Percentiles rank a stretch among this genome's conserved stretches.
These are phyloP conservation scores for Pyrenophora teres DNA, from an alignment of 2,329 filamentous ascomycete species.

Conservation along the genomic window DNA sequence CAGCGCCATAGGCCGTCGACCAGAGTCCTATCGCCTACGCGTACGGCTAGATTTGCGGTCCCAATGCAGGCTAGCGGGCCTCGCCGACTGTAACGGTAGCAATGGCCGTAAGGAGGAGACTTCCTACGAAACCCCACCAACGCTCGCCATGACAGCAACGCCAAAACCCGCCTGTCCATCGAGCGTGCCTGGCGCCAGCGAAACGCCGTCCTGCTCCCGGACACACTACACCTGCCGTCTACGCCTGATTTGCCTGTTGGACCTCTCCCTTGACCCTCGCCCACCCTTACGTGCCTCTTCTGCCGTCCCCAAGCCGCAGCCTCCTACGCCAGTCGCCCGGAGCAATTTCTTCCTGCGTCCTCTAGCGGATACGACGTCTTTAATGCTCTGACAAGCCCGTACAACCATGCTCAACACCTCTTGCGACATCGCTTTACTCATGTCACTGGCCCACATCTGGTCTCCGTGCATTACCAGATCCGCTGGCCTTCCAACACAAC, in stretches of 20 bases:
- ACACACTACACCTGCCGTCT: constrained; percentile 12
- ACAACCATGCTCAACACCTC: constrained; percentile 47
- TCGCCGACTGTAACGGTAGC: constrained; percentile 41
- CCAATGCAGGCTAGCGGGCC: constrained; percentile 26
- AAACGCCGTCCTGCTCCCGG: constrained; percentile 20
- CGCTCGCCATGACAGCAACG: constrained; percentile 31
- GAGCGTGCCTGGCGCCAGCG: constrained; percentile 30
- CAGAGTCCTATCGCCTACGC: constrained; percentile 18
- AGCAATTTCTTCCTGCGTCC: constrained; percentile 38
- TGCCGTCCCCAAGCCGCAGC: constrained; percentile 36
- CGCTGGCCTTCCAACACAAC: constrained; percentile 21
- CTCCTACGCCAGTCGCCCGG: constrained; percentile 32
- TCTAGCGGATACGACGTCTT: constrained; percentile 49
- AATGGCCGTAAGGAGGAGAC: constrained; percentile 38
- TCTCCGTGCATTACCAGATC: constrained; percentile 37
- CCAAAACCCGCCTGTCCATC: constrained; percentile 28
- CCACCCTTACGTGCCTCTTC: constrained; percentile 37
- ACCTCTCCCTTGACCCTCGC: constrained; percentile 22
- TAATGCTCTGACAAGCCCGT: constrained; percentile 41
- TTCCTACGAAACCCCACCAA: constrained; percentile 33
- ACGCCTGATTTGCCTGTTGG: constrained; percentile 12
- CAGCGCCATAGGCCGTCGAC: constrained; percentile 23
- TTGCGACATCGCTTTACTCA: constrained; percentile 47
- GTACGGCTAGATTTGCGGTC: constrained; percentile 16
- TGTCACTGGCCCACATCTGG: constrained; percentile 42